Percentiles rank a stretch among this genome's conserved stretches.
Evolutionary conservation across 306 rosid species (phyloP).

Genomic region (Cicer judaicum): DNA sequence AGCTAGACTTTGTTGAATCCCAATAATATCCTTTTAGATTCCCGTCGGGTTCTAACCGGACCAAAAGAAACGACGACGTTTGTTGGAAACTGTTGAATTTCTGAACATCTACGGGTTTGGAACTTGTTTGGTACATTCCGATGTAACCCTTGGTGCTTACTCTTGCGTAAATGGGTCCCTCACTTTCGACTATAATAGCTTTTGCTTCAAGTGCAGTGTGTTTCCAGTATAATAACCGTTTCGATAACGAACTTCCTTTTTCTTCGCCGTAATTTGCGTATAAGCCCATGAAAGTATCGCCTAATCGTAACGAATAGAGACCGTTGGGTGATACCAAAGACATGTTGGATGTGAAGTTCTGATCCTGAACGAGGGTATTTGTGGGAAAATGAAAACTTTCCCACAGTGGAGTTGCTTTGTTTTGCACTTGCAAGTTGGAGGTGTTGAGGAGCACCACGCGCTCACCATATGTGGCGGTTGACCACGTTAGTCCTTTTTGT

Average conservation of each 20-base stretch:
- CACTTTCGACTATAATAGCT: constrained; percentile 52
- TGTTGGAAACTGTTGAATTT: constrained; percentile 67
- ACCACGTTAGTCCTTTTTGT: constrained; percentile 54
- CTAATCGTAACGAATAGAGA: constrained; percentile 58
- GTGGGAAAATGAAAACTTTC: constrained; percentile 78
- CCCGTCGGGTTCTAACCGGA: constrained; percentile 76
- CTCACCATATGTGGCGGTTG: constrained; percentile 63
- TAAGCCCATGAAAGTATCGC: constrained; percentile 65
- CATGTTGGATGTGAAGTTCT: constrained; percentile 68
- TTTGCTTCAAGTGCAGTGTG: constrained; percentile 63
- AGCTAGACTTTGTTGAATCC: constrained; percentile 58
- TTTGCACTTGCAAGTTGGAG: constrained; percentile 63
- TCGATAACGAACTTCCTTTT: constrained; percentile 29
- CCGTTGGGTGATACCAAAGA: constrained; percentile 55
- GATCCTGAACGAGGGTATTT: constrained; percentile 71
- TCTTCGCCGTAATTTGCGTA: constrained; percentile 42
- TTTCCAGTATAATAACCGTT: constrained; percentile 60
- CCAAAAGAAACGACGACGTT: constrained; percentile 49
- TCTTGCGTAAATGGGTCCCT: constrained; percentile 69
- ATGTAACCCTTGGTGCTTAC: constrained; percentile 69
- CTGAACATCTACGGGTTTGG: constrained; percentile 64
- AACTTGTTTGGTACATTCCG: constrained; percentile 78
- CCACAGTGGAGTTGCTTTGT: constrained; percentile 51
- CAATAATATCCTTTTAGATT: constrained; percentile 76
- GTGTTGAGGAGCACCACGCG: constrained; percentile 60